Conservation (phyloP, 2,329 filamentous ascomycete species). For the Keithomyces neogunnii region DNA sequence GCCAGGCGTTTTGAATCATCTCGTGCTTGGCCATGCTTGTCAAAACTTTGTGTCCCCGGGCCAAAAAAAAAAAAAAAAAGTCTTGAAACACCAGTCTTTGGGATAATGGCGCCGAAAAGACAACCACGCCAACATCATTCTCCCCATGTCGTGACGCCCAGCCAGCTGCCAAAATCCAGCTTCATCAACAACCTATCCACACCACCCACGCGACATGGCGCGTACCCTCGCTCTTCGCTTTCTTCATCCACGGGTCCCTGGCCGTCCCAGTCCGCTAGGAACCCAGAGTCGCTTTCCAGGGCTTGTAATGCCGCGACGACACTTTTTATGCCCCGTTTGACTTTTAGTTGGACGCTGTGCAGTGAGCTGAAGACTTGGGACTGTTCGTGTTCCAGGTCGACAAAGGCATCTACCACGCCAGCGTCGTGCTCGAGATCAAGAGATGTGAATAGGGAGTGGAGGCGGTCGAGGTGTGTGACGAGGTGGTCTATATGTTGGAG, state of each 20-base stretch:
- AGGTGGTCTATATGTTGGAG: conserved; percentile 74
- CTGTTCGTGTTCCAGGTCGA: conserved; percentile 66
- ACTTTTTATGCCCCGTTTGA: conserved; percentile 60
- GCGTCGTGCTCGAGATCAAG: conserved; percentile 76
- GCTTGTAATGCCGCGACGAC: conserved; percentile 49
- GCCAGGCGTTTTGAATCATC: background rate
- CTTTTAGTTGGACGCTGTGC: conserved; percentile 49
- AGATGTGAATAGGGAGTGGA: conserved; percentile 68
- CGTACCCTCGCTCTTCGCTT: conserved; percentile 41
- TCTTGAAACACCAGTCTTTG: too few relatives aligned
- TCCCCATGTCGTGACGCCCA: conserved; percentile 25
- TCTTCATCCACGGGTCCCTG: conserved; percentile 28
- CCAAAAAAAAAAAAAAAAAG: too few relatives aligned
- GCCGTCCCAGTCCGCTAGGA: conserved; percentile 36
- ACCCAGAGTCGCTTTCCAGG: conserved; percentile 35
- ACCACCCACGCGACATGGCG: conserved; percentile 65
- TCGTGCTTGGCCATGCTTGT: too few relatives aligned
- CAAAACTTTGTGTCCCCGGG: too few relatives aligned
- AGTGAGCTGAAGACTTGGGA: conserved; percentile 57
- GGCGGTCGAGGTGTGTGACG: conserved; percentile 64
- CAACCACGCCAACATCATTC: conserved; percentile 3
- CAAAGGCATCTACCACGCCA: conserved; percentile 68
- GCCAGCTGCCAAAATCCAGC: conserved; percentile 62
- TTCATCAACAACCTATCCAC: conserved; percentile 88
- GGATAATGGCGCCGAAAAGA: background rate